Evolutionary conservation across 129 eudicot genomes (phyloP), one percentile per base, ranked within the genome.

Genomic region (Ambrosia trifida): DNA sequence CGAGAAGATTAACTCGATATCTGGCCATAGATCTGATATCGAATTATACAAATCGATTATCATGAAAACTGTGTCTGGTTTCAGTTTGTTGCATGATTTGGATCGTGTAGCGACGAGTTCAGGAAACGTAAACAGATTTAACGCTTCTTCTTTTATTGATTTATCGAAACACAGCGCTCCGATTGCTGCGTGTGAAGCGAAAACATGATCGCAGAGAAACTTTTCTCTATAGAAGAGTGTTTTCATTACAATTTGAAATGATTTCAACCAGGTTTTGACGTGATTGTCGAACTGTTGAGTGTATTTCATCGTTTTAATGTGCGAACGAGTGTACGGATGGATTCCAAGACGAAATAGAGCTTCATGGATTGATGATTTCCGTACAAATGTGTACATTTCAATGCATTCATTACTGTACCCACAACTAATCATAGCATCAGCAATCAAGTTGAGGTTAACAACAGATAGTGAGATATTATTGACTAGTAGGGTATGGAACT

Each of bases 331-430:
- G 31, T 82, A 14, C 12, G 69, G 76, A 57, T 75, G 82, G 18
- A 83, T 80, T 18, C 90, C 90, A 3, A 88, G 86, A 33, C 18
- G 76, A 52, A 76, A 77, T 5, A 91, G 38, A 4, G 83, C 83
- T 70, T 88, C 95, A 17, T 91, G 84, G 18, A 91, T 82, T 5
- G 76, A 74, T 3, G 95, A 79, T 79, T 79, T 87, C 3, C 97
- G 86, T n/a, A 76, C 70, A 30, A 72, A 56, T 73, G 70, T 91
- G 79, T 85, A 91, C 1, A 81, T 59, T 24, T 47, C 44, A 13
- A 82, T 43, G 46, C 97, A 91, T 51, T 91, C 95, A 41, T 82
- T 78, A 0, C 82, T 79, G n/a, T 87, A 91, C 0, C 97, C 97
- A 4, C 80, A 79, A 18, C 77, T 71, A 36, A 90, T 90, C 97